phyloP scores from a whole-genome alignment of 2,329 filamentous ascomycete species.

The Ophiostoma fasciatum region DNA sequence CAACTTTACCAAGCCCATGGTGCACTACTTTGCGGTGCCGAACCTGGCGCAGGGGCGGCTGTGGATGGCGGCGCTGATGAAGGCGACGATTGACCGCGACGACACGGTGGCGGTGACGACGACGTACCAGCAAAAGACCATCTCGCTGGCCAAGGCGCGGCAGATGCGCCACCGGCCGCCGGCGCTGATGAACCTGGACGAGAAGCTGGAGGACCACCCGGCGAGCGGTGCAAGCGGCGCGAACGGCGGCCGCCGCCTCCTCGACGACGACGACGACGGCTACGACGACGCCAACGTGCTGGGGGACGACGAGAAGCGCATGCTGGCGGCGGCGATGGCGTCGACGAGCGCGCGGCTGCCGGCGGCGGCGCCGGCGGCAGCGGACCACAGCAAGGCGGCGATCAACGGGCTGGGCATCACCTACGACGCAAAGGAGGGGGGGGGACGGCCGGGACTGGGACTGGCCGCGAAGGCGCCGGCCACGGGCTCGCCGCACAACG shows the following conservation, averaged over 20 bases:
- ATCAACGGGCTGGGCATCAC: slow-evolving; percentile 22
- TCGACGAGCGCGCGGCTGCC: slow-evolving; percentile 13
- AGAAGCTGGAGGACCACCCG: slow-evolving; percentile 20
- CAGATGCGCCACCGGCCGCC: slow-evolving; percentile 81
- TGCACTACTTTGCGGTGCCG: slow-evolving; percentile 95
- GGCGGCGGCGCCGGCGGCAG: slow-evolving; percentile 11
- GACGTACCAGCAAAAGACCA: slow-evolving; percentile 94
- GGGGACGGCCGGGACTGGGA: no score
- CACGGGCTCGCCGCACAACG: slow-evolving; percentile 15
- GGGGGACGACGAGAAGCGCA: slow-evolving; percentile 12
- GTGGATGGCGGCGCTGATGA: slow-evolving; percentile 99
- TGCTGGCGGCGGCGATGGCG: slow-evolving; percentile 10
- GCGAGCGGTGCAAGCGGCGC: no score
- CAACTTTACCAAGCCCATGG: slow-evolving; percentile 92
- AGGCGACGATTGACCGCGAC: slow-evolving; percentile 94
- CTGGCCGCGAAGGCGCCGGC: background rate
- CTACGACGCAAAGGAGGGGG: slow-evolving; percentile 23
- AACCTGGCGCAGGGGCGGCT: slow-evolving; percentile 74
- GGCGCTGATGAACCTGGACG: slow-evolving; percentile 62
- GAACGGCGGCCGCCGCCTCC: slow-evolving; percentile 1
- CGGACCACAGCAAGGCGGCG: slow-evolving; percentile 7
- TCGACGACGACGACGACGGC: slow-evolving; percentile 13
- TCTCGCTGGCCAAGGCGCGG: slow-evolving; percentile 76
- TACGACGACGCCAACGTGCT: slow-evolving; percentile 7
- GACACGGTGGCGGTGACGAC: slow-evolving; percentile 65